These are phyloP conservation scores for Tothia fuscella DNA, from an alignment of 2,329 filamentous ascomycete genomes.

Conservation along the genomic window DNA sequence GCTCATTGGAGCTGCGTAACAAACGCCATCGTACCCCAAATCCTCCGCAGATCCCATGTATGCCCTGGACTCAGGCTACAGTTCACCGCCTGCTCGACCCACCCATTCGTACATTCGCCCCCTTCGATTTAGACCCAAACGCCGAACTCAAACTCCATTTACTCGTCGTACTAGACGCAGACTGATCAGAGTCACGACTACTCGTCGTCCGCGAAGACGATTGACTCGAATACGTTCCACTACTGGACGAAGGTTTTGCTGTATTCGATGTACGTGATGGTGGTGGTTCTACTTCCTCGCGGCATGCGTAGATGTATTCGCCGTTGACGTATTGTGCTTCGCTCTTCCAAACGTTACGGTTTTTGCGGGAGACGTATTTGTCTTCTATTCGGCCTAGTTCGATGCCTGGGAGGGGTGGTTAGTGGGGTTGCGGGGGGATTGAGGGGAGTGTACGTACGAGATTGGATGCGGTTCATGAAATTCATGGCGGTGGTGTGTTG, in stretches of 20 bases:
- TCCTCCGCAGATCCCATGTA: no score
- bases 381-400: constrained; percentile 94
- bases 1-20: no score
- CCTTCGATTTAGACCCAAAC: no score
- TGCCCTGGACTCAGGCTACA: no score
- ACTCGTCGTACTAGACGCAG: not conserved
- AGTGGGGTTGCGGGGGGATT: no score
- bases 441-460: no score
- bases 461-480: no score
- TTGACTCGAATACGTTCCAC: not conserved
- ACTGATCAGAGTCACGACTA: not conserved
- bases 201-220: not conserved
- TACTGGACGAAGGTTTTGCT: not conserved
- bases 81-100: no score
- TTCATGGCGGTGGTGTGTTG: no score
- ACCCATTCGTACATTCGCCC: no score
- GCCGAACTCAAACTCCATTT: constrained; percentile 3
- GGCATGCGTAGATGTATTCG: constrained; percentile 68
- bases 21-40: no score
- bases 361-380: constrained; percentile 83
- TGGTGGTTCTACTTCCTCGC: constrained; percentile 20
- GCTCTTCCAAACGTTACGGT: constrained; percentile 79
- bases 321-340: constrained; percentile 89
- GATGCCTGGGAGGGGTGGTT: constrained; percentile 42
- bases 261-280: constrained; percentile 24